Evolutionary conservation across 2,329 filamentous ascomycete genomes (phyloP), one percentile per base, ranked within the genome.

Genomic region (Fusarium hainanense): DNA sequence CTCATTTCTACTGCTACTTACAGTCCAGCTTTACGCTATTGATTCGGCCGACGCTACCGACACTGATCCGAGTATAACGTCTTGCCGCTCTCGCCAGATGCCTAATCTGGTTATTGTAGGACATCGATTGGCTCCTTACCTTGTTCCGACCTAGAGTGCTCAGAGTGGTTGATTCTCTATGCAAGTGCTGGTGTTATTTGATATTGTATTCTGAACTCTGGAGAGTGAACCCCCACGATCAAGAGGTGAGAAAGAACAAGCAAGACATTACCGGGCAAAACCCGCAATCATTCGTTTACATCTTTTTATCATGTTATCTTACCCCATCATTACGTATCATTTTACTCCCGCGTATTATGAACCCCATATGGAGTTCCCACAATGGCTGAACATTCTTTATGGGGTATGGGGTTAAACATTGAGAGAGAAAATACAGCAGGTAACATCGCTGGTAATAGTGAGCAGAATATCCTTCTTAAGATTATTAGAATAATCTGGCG

Each of bases 311-410:
- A 62, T 60, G 58, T 27, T 49, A 47, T 68, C 64, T 73, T 61
- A 61, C 66, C 62, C 68, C 66, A 72, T 73, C 62, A 71, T 71
- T 70, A 73, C 66, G 71, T 73, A 73, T 60, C 52, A 42, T 40
- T 47, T 52, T 58, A 21, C 21, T 64, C 37, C 54, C 58, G 56
- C 30, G 23, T 56, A 46, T 65, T 23, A 37, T 16, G 23, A 42
- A 28, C 49, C 54, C 65, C 49, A 58, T 50, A 46, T 21, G 12
- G 34, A 51, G 49, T 55, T 46, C 37, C 47, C 54, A 58, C 54
- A 42, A 27, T 27, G 23, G 13, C 49, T 51, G 49, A 51, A n/a
- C 18, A 40, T 34, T 21, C 23, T 28, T 37, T 51, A 14, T 7
- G 18, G 34, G 49, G 34, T 41, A 23, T 41, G 49, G 49, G 34